phyloP scores from a whole-genome alignment of 2,329 filamentous ascomycete genomes.

The Fusarium praegraminearum region DNA sequence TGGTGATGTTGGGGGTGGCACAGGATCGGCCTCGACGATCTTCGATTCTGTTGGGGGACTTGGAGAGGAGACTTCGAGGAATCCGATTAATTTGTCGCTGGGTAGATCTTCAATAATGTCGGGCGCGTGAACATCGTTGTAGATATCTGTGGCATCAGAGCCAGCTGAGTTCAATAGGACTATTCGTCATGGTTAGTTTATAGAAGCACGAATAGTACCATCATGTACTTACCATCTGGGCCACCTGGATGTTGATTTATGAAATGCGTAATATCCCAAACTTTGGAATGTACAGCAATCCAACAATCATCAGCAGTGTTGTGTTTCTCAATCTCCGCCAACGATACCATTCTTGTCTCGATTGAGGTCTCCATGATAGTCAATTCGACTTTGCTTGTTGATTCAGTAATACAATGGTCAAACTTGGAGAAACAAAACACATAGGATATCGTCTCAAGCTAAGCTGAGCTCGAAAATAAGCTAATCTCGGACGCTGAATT shows the following conservation, averaged over 20 bases:
- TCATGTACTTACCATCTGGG: constrained; percentile 45
- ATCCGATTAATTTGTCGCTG: constrained; percentile 61
- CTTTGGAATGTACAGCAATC: constrained; percentile 75
- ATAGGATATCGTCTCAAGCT: neutral
- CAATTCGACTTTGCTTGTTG: neutral
- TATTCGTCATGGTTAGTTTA: constrained; percentile 35
- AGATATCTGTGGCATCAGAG: constrained; percentile 65
- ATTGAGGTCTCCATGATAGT: constrained; percentile 25
- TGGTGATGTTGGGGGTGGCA: neutral
- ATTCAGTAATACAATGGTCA: neutral
- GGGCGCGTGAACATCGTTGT: constrained; percentile 62
- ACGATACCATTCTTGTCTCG: constrained; percentile 19
- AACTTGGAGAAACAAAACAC: neutral
- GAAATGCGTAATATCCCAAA: constrained; percentile 78
- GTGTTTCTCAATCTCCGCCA: constrained; percentile 60
- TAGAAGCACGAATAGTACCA: accelerated
- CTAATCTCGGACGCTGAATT: constrained; percentile 9
- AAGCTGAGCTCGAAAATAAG: constrained; percentile 18
- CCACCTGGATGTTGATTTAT: constrained; percentile 58
- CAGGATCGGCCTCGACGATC: neutral
- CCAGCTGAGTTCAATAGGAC: constrained; percentile 64
- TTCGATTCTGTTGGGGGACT: neutral
- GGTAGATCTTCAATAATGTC: constrained; percentile 57
- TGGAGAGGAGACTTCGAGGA: constrained; percentile 53
- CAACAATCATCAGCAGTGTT: constrained; percentile 66